Percentiles rank a stretch among this genome's conserved stretches.
phyloP scores from a whole-genome alignment of 2,329 filamentous ascomycete genomes.

The Colletotrichum navitas region DNA sequence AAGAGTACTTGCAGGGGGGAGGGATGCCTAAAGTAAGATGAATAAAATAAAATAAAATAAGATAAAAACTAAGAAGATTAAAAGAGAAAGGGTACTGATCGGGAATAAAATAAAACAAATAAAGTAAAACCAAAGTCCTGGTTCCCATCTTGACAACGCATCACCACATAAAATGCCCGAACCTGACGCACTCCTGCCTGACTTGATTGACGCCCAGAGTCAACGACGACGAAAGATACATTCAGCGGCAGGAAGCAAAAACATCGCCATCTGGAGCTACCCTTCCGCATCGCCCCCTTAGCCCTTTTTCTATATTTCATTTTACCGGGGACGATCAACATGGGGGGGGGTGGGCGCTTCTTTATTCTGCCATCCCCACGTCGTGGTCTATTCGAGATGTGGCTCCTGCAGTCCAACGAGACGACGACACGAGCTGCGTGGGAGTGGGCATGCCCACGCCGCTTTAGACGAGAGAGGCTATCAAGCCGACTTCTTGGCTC shows the following conservation, averaged over 20 bases:
- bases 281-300: background rate
- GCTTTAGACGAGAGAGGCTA: constrained; percentile 20
- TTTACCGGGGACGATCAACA: constrained; percentile 26
- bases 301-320: background rate
- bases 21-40: constrained; percentile 9
- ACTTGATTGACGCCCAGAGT: constrained; percentile 47
- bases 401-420: constrained; percentile 34
- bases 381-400: constrained; percentile 21
- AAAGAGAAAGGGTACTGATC: background rate
- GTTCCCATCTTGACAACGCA: constrained; percentile 62
- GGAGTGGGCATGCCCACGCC: constrained; percentile 34
- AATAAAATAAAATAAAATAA: constrained; percentile 20
- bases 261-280: constrained; percentile 9
- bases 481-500: background rate
- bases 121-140: background rate
- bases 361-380: constrained; percentile 23
- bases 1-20: background rate
- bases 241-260: constrained; percentile 9
- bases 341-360: constrained; percentile 6
- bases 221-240: constrained; percentile 15
- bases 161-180: constrained; percentile 60
- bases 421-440: constrained; percentile 39
- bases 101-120: constrained; percentile 34
- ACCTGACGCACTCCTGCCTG: constrained; percentile 62
- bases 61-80: constrained; percentile 24